Percentiles rank a stretch among this genome's conserved stretches.
phyloP scores from a whole-genome alignment of 2,329 filamentous ascomycete species.

The Coleophoma eucalyptorum region DNA sequence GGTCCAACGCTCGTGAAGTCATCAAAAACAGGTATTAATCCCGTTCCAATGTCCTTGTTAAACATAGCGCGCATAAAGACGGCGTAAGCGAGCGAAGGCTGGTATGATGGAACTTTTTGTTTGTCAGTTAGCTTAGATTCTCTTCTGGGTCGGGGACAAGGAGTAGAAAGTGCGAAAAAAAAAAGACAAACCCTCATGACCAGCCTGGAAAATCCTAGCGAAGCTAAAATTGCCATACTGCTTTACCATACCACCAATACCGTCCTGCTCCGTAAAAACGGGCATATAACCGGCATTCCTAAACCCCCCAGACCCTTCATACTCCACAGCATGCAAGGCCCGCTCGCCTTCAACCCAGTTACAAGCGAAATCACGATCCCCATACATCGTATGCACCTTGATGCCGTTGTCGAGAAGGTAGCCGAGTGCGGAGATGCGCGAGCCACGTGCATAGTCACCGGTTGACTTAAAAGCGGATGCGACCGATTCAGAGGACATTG shows the following conservation, averaged over 20 bases:
- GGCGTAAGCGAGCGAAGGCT: conserved; percentile 44
- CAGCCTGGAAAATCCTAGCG: conserved; percentile 58
- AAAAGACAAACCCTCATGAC: conserved; percentile 42
- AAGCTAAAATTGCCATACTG: conserved; percentile 71
- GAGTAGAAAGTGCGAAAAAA: conserved; percentile 6
- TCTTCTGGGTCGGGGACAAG: background rate
- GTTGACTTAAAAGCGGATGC: conserved; percentile 37
- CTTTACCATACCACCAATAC: conserved; percentile 60
- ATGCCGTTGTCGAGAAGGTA: conserved; percentile 56
- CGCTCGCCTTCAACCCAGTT: conserved; percentile 53
- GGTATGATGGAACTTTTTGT: conserved; percentile 39
- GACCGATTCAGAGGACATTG: conserved; percentile 39
- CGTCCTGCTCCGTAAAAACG: conserved; percentile 53
- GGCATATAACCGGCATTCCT: conserved; percentile 63
- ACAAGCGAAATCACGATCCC: conserved; percentile 56
- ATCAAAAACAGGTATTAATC: conserved; percentile 28
- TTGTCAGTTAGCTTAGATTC: conserved; percentile 18
- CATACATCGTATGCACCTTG: conserved; percentile 66
- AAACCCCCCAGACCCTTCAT: conserved; percentile 44
- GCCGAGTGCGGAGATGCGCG: conserved; percentile 53
- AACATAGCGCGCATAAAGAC: conserved; percentile 47
- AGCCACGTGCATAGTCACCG: conserved; percentile 57
- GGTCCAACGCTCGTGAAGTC: conserved; percentile 34
- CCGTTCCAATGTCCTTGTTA: conserved; percentile 48
- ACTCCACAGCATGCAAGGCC: conserved; percentile 45